Evolutionary conservation across 2,329 filamentous ascomycete species (phyloP).

Genomic region (Botrytis tulipae): DNA sequence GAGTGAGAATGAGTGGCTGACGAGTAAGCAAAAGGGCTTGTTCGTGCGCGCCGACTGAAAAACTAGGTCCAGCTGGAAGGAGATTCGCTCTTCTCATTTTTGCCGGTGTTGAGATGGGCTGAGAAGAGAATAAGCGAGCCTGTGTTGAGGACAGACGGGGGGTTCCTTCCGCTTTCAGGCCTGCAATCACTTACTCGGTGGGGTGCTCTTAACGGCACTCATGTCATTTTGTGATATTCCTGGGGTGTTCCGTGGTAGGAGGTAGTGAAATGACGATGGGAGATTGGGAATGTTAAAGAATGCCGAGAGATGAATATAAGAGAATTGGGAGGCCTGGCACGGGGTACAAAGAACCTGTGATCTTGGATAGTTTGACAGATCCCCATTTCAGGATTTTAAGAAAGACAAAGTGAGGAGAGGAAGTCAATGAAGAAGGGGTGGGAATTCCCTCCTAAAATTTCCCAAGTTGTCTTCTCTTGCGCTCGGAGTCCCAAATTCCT

Average conservation of each 20-base stretch:
- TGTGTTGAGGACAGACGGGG: no score
- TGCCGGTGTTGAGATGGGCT: neutral
- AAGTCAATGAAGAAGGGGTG: neutral
- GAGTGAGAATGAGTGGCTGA: neutral
- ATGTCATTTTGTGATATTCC: neutral
- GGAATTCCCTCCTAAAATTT: neutral
- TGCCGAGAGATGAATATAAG: neutral
- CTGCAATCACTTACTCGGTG: no score
- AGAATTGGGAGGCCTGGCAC: neutral
- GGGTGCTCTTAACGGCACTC: no score
- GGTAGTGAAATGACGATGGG: no score
- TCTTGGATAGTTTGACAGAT: neutral
- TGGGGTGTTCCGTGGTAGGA: neutral
- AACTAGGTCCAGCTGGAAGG: neutral
- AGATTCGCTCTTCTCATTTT: neutral
- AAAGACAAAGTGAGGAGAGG: neutral
- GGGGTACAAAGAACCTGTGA: neutral
- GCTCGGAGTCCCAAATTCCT: neutral
- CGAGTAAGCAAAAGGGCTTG: neutral
- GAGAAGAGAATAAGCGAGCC: no score
- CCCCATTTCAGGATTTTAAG: no score
- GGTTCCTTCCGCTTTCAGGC: no score
- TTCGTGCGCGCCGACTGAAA: neutral
- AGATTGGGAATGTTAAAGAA: neutral
- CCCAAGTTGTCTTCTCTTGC: neutral